phyloP scores from a whole-genome alignment of 306 rosid genomes.

The Luffa acutangula region DNA sequence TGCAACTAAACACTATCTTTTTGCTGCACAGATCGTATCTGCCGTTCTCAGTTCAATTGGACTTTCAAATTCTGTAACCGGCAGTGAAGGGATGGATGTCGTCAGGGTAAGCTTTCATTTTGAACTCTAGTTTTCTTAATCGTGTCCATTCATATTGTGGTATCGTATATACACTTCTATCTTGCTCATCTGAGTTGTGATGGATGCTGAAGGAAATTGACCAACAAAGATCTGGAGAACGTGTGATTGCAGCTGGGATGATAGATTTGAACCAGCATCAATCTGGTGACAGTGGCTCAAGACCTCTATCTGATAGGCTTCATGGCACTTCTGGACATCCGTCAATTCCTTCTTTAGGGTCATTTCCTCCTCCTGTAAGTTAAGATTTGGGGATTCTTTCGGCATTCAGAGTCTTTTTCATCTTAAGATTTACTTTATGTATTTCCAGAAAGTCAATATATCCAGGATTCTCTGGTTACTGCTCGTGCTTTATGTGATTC shows the following conservation, averaged over 20 bases:
- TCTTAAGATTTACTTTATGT: background rate
- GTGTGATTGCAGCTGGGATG: conserved; percentile 37
- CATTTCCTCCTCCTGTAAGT: conserved; percentile 70
- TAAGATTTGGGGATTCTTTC: conserved; percentile 17
- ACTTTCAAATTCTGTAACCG: conserved; percentile 45
- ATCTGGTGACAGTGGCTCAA: conserved; percentile 44
- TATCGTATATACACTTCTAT: background rate
- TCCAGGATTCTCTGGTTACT: background rate
- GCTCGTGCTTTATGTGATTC: background rate
- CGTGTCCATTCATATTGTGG: background rate
- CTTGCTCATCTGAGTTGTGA: conserved; percentile 21
- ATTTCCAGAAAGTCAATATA: background rate
- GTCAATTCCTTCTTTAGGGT: conserved; percentile 52
- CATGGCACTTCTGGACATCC: conserved; percentile 45
- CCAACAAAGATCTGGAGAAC: conserved; percentile 55
- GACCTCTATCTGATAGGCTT: conserved; percentile 40
- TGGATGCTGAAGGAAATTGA: conserved; percentile 53
- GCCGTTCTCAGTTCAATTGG: conserved; percentile 88
- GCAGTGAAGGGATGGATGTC: conserved; percentile 56
- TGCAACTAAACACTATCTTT: conserved; percentile 10
- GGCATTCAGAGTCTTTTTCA: background rate
- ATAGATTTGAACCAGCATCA: conserved; percentile 42
- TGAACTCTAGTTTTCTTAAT: background rate
- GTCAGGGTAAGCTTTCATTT: conserved; percentile 48
- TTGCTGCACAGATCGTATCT: conserved; percentile 52